These are phyloP conservation scores for Hirsutella rhossiliensis DNA, from an alignment of 2,329 filamentous ascomycete species.

Conservation along the genomic window DNA sequence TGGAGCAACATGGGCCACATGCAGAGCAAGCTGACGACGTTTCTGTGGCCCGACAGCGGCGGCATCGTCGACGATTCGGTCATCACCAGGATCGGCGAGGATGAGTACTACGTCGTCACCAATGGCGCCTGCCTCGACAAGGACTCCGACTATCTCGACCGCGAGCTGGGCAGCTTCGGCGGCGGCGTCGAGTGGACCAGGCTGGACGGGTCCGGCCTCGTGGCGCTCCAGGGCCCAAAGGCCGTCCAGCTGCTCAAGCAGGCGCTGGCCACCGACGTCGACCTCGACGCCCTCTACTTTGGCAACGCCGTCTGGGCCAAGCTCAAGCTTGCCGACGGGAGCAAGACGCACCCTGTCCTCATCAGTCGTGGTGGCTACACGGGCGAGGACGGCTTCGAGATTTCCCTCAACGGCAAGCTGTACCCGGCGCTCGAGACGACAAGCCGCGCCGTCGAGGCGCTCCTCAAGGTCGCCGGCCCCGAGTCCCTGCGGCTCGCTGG, in stretches of 20 bases:
- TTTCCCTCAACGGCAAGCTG: conserved; percentile 53
- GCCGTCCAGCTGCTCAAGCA: conserved; percentile 56
- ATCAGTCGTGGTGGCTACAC: conserved; percentile 91
- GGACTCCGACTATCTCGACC: conserved; percentile 64
- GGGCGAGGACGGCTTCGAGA: conserved; percentile 95
- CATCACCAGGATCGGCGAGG: conserved; percentile 64
- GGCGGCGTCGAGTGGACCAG: conserved; percentile 54
- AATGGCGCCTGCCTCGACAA: conserved; percentile 90
- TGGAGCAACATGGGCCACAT: conserved; percentile 51
- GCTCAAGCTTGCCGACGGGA: conserved; percentile 46
- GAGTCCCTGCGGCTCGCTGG: conserved; percentile 66
- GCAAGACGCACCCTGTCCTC: conserved; percentile 32
- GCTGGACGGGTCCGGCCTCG: conserved; percentile 60
- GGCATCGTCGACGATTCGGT: conserved; percentile 94
- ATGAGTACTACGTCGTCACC: conserved; percentile 84
- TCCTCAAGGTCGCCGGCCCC: conserved; percentile 52
- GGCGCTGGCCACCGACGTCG: conserved; percentile 40
- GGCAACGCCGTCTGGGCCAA: conserved; percentile 59
- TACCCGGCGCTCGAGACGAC: conserved; percentile 24
- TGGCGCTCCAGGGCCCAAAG: conserved; percentile 83
- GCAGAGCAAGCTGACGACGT: conserved; percentile 70
- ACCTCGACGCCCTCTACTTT: conserved; percentile 66
- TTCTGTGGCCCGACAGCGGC: conserved; percentile 68
- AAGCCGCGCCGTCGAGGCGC: conserved; percentile 50
- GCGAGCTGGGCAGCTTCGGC: conserved; percentile 50